Evolutionary conservation across 2,329 filamentous ascomycete species (phyloP).

Genomic region (Fusarium fracticaudum): DNA sequence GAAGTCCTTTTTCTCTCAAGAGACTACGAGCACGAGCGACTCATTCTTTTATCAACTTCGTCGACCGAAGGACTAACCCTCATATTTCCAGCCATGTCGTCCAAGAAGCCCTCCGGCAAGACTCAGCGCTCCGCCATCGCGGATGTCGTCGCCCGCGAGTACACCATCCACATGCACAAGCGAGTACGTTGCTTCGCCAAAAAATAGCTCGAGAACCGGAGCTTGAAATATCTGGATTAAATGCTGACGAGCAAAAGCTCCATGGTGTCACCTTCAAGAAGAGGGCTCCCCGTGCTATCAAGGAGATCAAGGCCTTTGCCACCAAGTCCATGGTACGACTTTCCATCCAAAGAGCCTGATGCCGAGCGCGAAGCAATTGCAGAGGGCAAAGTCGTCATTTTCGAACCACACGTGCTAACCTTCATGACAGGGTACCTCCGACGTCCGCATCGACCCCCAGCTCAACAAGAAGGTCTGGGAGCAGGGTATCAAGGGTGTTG

Average conservation of each 20-base stretch:
- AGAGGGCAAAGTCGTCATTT: conserved; percentile 8
- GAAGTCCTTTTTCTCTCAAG: conserved; percentile 20
- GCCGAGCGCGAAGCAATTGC: conserved; percentile 20
- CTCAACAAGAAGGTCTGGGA: conserved; percentile 99
- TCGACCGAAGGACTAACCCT: conserved; percentile 43
- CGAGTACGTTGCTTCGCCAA: conserved; percentile 57
- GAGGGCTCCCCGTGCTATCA: conserved; percentile 97
- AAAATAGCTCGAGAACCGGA: conserved; percentile 21
- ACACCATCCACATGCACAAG: conserved; percentile 99
- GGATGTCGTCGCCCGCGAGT: conserved; percentile 99
- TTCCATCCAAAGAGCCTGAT: conserved; percentile 6
- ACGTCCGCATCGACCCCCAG: conserved; percentile 98
- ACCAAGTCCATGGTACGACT: conserved; percentile 90
- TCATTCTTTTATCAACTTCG: conserved; percentile 24
- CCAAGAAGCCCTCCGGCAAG: conserved; percentile 54
- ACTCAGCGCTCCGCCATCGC: conserved; percentile 89
- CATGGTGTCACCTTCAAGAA: conserved; percentile 99
- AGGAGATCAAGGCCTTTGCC: conserved; percentile 98
- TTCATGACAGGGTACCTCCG: conserved; percentile 80
- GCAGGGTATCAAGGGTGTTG: conserved; percentile 97
- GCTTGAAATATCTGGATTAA: conserved; percentile 11
- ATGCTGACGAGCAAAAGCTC: conserved; percentile 65
- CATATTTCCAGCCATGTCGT: conserved; percentile 53
- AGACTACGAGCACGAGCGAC: conserved; percentile 37
- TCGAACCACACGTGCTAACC: conserved; percentile 31